These are phyloP conservation scores for Sodiomyces alkalinus DNA, from an alignment of 2,329 filamentous ascomycete species.

Conservation along the genomic window DNA sequence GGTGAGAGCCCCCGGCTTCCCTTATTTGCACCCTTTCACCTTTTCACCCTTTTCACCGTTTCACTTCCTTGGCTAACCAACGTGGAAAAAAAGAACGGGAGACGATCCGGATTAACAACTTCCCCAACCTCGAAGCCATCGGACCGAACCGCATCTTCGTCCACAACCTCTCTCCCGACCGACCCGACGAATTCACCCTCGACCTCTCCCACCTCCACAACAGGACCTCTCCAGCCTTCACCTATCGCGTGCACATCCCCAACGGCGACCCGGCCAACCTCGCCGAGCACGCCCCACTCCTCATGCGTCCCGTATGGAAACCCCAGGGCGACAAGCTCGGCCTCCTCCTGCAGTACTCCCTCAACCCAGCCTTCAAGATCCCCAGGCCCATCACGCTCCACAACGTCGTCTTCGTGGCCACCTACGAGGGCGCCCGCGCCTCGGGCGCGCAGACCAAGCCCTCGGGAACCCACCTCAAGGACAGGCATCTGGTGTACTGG, in stretches of 20 bases:
- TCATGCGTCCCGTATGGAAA: slow-evolving; percentile 68
- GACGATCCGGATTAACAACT: slow-evolving; percentile 75
- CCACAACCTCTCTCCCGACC: slow-evolving; percentile 46
- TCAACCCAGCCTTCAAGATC: slow-evolving; percentile 54
- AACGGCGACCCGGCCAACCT: slow-evolving; percentile 28
- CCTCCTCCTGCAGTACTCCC: slow-evolving; percentile 67
- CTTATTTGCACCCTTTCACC: too few relatives aligned
- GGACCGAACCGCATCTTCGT: slow-evolving; percentile 90
- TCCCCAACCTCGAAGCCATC: slow-evolving; percentile 75
- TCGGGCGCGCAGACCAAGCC: slow-evolving; percentile 63
- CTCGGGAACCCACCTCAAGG: slow-evolving; percentile 61
- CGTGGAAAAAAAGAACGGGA: slow-evolving; percentile 30
- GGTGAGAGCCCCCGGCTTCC: too few relatives aligned
- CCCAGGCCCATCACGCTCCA: slow-evolving; percentile 31
- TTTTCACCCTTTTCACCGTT: too few relatives aligned
- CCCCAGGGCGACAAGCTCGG: slow-evolving; percentile 73
- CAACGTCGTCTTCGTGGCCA: slow-evolving; percentile 61
- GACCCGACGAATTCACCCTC: slow-evolving; percentile 66
- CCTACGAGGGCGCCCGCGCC: slow-evolving; percentile 52
- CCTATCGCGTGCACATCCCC: slow-evolving; percentile 73
- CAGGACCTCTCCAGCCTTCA: slow-evolving; percentile 71
- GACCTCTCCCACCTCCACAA: slow-evolving; percentile 58
- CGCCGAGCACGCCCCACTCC: slow-evolving; percentile 50
- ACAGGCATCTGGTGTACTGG: slow-evolving; percentile 69
- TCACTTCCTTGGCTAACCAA: background rate